phyloP scores from a whole-genome alignment of 495 filamentous ascomycete species.

The Xylaria curta region DNA sequence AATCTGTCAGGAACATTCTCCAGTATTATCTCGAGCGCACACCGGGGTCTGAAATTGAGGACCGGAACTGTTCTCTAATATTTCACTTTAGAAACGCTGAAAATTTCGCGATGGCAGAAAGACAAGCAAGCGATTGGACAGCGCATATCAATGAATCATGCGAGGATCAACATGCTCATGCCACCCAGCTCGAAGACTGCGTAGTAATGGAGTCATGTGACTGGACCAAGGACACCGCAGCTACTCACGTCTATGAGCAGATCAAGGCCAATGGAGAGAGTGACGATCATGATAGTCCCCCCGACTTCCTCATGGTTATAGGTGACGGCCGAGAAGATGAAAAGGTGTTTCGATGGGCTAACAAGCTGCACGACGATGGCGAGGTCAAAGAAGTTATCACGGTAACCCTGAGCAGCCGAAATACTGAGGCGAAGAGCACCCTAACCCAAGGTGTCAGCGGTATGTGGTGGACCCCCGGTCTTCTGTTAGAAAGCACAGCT shows the following conservation, averaged over 20 bases:
- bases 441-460: constrained; percentile 90
- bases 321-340: constrained; percentile 93
- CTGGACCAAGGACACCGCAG: constrained; percentile 85
- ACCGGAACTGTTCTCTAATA: constrained; percentile 82
- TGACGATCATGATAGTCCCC: constrained; percentile 52
- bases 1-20: constrained; percentile 74
- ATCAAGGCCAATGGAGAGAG: constrained; percentile 49
- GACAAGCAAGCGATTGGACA: constrained; percentile 84
- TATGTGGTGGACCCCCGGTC: constrained; percentile 46
- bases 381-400: constrained; percentile 74
- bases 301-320: constrained; percentile 83
- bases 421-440: constrained; percentile 85
- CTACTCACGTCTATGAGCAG: constrained; percentile 69
- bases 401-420: constrained; percentile 81
- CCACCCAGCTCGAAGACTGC: constrained; percentile 76
- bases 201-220: constrained; percentile 80
- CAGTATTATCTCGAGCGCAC: constrained; percentile 87
- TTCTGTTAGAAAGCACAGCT: constrained; percentile 19
- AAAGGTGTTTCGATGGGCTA: constrained; percentile 91
- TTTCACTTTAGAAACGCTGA: constrained; percentile 87
- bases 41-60: constrained; percentile 84
- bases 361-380: constrained; percentile 63
- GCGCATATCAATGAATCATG: constrained; percentile 94
- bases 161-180: constrained; percentile 79
- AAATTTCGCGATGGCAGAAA: constrained; percentile 70